Base-by-base conservation (phyloP, 108 stramenopile genomes). In the Nannochloropsis salina region DNA sequence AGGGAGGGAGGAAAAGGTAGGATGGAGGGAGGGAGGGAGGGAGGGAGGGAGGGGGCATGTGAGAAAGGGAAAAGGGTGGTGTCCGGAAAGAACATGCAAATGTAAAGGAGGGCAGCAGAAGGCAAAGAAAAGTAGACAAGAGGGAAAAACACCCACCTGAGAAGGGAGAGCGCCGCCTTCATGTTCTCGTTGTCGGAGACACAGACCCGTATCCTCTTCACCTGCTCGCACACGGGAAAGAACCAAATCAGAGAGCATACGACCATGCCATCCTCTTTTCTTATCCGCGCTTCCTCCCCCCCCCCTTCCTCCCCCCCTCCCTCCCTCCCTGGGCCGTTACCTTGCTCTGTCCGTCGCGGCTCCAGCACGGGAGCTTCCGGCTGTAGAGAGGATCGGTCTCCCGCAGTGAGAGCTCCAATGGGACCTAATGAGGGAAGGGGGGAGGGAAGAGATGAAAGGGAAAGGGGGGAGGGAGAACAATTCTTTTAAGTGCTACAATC, bases 181-280 rank as follows among this genome's bases (percentile, higher is more conserved):
- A 94, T 95, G 86, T 96, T 96, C 86, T 99, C 98, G 89, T 97
- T 99, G 92, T 98, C 97, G 83, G 94, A 92, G 8, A 96, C 96
- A 84, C 96, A 96, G 8, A 99, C 92, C 21, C 97, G 93, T 2
- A 99, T 88, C 41, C 97, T 95, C 84, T 96, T 96, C 22, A 91
- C 80, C 82, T 89, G 87, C 42, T 81, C 89, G 18, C 90, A 51
- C 44, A 41, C 42, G 43, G 84, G 42, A 61, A 42, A 41, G 47
- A 51, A 51, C 10, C 9, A 51, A 51, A 12, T 51, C 9, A 51
- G 47, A 11, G 47, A 11, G 47, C 12, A 12, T 11, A 51, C 10
- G 61, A 15, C 4, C 61, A 20, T 74, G 15, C 3, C 61, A 15
- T 74, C 61, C 4, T n/a, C n/a, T n/a, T 2, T 5, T 74, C 61